Evolutionary conservation across 2,329 filamentous ascomycete genomes (phyloP).

Genomic region (Sclerotinia subarctica): DNA sequence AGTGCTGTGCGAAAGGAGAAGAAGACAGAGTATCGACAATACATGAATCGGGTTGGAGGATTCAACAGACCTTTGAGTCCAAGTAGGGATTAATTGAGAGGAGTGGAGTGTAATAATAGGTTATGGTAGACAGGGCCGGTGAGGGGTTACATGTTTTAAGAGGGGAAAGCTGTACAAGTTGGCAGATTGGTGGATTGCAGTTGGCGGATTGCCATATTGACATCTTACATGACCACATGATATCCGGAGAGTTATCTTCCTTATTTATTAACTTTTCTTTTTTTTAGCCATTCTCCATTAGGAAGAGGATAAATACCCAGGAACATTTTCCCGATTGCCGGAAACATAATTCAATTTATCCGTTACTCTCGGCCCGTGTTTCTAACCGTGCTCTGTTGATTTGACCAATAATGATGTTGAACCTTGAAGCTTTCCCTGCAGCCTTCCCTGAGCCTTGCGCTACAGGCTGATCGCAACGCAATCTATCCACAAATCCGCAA

Average conservation of each 20-base stretch:
- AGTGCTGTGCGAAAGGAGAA: slow-evolving; percentile 86
- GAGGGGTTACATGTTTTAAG: not conserved
- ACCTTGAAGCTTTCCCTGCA: slow-evolving; percentile 23
- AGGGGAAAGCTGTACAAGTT: not conserved
- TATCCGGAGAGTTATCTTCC: not conserved
- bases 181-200: not conserved
- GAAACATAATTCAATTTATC: slow-evolving; percentile 13
- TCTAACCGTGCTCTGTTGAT: not conserved
- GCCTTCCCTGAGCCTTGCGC: slow-evolving; percentile 34
- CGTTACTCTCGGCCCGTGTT: slow-evolving; percentile 15
- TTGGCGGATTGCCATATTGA: not conserved
- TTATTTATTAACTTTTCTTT: not conserved
- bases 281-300: slow-evolving; percentile 1
- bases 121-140: not conserved
- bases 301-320: slow-evolving; percentile 5
- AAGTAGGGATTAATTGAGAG: slow-evolving; percentile 32
- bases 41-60: slow-evolving; percentile 83
- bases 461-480: slow-evolving; percentile 30
- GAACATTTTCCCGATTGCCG: slow-evolving; percentile 11
- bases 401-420: slow-evolving; percentile 1
- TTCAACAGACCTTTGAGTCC: slow-evolving; percentile 78
- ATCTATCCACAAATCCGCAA: slow-evolving; percentile 26
- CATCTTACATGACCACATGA: not conserved
- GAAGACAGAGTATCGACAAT: slow-evolving; percentile 92
- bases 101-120: not conserved